Percentiles rank a stretch among this genome's conserved stretches.
These are phyloP conservation scores for Kuraishia floccosa DNA, from an alignment of 805 yeast species.

Conservation along the genomic window DNA sequence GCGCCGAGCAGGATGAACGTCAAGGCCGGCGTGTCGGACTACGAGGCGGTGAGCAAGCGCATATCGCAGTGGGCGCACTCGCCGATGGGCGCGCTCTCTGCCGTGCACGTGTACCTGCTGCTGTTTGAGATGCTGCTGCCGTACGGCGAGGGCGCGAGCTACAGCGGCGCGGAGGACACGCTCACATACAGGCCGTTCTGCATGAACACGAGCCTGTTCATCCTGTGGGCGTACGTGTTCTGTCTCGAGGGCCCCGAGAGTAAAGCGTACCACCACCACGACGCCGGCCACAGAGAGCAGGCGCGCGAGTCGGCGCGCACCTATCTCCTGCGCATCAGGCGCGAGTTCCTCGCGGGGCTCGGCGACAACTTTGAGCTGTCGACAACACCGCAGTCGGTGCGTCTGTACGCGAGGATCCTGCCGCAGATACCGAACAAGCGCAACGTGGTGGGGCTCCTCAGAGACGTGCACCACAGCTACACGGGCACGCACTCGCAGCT, in stretches of 20 bases:
- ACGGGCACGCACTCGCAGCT: slow-evolving; percentile 37
- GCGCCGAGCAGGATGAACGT: slow-evolving; percentile 67
- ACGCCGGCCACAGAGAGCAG: slow-evolving; percentile 1
- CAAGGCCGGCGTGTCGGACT: slow-evolving; percentile 39
- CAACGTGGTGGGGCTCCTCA: slow-evolving; percentile 40
- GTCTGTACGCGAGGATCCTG: slow-evolving; percentile 22
- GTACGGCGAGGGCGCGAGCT: slow-evolving; percentile 12
- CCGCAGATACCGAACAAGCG: slow-evolving; percentile 26
- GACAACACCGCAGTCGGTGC: slow-evolving; percentile 10
- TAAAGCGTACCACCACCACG: slow-evolving; percentile 10
- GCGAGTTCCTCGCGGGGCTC: slow-evolving; percentile 16
- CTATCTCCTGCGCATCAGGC: slow-evolving; percentile 35
- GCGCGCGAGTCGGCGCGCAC: slow-evolving; percentile 36
- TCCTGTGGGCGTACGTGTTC: slow-evolving; percentile 38
- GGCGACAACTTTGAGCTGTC: slow-evolving; percentile 9
- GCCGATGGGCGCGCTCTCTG: slow-evolving; percentile 32
- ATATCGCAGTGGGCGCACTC: slow-evolving; percentile 36
- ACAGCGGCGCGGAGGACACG: slow-evolving; percentile 18
- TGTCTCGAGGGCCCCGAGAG: slow-evolving; percentile 38
- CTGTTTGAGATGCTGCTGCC: slow-evolving; percentile 44
- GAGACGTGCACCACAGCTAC: slow-evolving; percentile 23
- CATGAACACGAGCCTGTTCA: slow-evolving; percentile 21
- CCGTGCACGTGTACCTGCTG: slow-evolving; percentile 43
- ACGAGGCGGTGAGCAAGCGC: slow-evolving; percentile 30
- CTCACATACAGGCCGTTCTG: slow-evolving; percentile 21